Base-by-base conservation (phyloP, 78 protist genomes). In the Polysphondylium violaceum region DNA sequence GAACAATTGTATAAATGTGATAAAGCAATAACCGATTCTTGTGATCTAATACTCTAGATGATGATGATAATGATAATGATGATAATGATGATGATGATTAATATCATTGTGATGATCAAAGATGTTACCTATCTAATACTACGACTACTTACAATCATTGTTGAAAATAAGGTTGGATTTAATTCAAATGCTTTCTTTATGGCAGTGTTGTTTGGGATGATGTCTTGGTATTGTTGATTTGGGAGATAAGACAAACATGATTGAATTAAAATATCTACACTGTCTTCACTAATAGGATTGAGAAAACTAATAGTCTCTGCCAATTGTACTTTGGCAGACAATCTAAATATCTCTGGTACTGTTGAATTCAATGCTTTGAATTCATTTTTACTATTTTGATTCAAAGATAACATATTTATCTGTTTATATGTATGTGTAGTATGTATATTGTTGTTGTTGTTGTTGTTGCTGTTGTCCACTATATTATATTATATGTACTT, bases 1-100 rank as follows among this genome's bases (percentile, higher is more conserved):
- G 90, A 67, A 56, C 90, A 83, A 69, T 69, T 83, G 31, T 58
- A 83, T 19, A 83, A 55, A 58, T 83, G 90, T 69, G 90, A 31
- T 50, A 83, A 44, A 27, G 90, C 90, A 56, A 83, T 83, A 7
- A 83, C 90, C n/a, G 79, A 69, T 59, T 83, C 90, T 56, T 83
- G 90, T 83, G 90, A 72, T 56, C 90, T 71, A 53, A 83, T 83
- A 83, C 79, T 69, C 90, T 83, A 36, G 25, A 17, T 16, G 16
- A 16, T 17, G 4, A 29, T 38, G 1, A 25, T n/a, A n/a, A 31
- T 36, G 3, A 6, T 36, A 29, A 3, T 25, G 3, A 72, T 72
- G 23, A 36, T 11, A 43, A 74, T 55, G 23, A 47, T 33, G 1
- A 29, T 12, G 31, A 21, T 56, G 4, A 58, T 3, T 5, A 58